Evolutionary conservation across 306 rosid genomes (phyloP).

Genomic region (Phaseolus lunatus): DNA sequence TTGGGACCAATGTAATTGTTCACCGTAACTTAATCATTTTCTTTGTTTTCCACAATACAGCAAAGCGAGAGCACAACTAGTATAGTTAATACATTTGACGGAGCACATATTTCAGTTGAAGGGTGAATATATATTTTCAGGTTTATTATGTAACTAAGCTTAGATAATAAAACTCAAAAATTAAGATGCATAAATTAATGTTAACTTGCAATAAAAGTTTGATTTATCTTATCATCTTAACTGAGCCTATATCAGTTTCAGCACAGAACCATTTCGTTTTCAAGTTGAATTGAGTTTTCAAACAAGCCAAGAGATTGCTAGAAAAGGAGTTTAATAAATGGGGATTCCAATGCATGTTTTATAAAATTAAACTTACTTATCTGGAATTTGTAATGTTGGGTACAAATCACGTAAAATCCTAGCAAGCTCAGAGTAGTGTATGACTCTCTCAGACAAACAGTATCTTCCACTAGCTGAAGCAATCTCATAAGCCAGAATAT

Average conservation of each 20-base stretch:
- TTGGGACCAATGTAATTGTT: no score
- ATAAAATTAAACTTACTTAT: conserved; percentile 54
- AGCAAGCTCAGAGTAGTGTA: conserved; percentile 63
- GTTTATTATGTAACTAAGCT: no score
- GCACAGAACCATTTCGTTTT: conserved; percentile 2
- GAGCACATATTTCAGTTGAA: no score
- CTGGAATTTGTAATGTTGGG: conserved; percentile 68
- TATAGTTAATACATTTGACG: no score
- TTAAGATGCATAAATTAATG: not conserved
- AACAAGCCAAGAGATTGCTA: not conserved
- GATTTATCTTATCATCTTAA: not conserved
- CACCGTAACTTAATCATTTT: not conserved
- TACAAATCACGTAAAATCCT: conserved; percentile 58
- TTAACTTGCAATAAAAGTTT: not conserved
- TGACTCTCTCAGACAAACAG: conserved; percentile 62
- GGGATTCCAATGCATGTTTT: conserved; percentile 9
- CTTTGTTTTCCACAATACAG: not conserved
- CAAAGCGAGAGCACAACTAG: not conserved
- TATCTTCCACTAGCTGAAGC: conserved; percentile 87
- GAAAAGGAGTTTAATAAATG: not conserved
- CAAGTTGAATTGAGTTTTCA: conserved; percentile 2
- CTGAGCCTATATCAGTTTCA: conserved; percentile 14
- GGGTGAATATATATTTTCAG: not conserved
- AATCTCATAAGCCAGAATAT: conserved; percentile 78
- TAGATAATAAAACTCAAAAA: not conserved